A percentile compares a stretch with the other conserved stretches of the same genome.
Conservation (phyloP, 2,329 filamentous ascomycete species). For the Coccinonectria pachysandricola region DNA sequence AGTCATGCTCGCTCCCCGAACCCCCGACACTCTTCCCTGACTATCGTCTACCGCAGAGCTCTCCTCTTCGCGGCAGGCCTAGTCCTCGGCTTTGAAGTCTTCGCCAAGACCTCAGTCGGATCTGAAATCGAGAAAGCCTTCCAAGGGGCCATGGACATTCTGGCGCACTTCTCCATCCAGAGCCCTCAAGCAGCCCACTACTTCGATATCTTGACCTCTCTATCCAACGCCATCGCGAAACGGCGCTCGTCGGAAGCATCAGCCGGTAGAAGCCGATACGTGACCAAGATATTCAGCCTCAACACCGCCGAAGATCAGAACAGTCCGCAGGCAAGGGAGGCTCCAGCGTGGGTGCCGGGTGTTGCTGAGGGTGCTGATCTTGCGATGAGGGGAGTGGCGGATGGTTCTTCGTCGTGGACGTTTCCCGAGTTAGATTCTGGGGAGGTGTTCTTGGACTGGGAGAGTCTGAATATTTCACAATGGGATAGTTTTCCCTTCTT, state of each 20-base stretch:
- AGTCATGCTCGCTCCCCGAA: no score
- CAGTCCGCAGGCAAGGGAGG: neutral
- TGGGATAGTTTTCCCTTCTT: neutral
- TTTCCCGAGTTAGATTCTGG: neutral
- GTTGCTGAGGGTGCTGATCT: neutral
- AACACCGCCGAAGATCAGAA: neutral
- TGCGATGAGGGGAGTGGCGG: neutral
- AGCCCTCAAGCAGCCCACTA: constrained; percentile 46
- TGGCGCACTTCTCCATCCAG: constrained; percentile 33
- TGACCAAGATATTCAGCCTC: neutral
- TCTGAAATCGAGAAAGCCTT: constrained; percentile 22
- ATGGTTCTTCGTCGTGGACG: neutral
- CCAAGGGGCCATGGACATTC: constrained; percentile 22
- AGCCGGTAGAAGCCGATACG: neutral
- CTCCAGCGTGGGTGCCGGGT: neutral
- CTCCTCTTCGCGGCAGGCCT: constrained; percentile 44
- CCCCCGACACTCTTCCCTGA: no score
- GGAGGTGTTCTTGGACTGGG: no score
- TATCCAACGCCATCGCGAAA: constrained; percentile 29
- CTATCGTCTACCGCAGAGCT: constrained; percentile 21
- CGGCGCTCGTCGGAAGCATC: neutral
- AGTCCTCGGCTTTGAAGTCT: constrained; percentile 43
- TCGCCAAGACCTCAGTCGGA: constrained; percentile 34
- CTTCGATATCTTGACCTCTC: constrained; percentile 37
- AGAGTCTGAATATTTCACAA: neutral